phyloP scores from a whole-genome alignment of 2,329 filamentous ascomycete species.

The Fonsecaea erecta region DNA sequence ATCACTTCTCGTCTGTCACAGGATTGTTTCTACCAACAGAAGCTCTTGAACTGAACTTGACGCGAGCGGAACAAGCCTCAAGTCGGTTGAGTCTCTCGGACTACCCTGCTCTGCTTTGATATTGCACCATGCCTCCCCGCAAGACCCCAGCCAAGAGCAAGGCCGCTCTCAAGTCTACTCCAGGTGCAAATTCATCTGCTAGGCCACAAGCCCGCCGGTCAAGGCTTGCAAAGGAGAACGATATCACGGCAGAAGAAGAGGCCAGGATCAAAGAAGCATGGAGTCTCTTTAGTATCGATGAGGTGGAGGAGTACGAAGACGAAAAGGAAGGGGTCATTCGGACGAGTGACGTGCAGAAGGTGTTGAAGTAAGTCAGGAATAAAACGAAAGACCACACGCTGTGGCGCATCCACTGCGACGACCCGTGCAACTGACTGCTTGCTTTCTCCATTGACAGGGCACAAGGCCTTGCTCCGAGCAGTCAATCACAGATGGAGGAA shows the following conservation, averaged over 20 bases:
- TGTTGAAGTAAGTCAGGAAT: slow-evolving; percentile 65
- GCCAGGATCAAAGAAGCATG: slow-evolving; percentile 91
- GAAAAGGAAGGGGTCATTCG: slow-evolving; percentile 74
- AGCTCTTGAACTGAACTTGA: background rate
- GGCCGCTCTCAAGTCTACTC: slow-evolving; percentile 1
- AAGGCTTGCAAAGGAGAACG: slow-evolving; percentile 90
- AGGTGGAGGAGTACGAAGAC: slow-evolving; percentile 65
- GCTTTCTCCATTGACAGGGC: slow-evolving; percentile 59
- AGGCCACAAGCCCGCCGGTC: slow-evolving; percentile 65
- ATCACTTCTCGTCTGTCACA: background rate
- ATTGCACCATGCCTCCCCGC: slow-evolving; percentile 22
- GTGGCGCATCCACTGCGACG: background rate
- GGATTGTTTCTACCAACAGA: background rate
- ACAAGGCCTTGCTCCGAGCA: slow-evolving; percentile 73
- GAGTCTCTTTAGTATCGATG: slow-evolving; percentile 67
- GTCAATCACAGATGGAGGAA: slow-evolving; percentile 68
- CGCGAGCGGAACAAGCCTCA: background rate
- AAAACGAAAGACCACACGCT: slow-evolving; percentile 2
- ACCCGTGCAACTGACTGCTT: slow-evolving; percentile 10
- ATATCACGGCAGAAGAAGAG: slow-evolving; percentile 82
- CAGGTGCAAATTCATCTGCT: slow-evolving; percentile 29
- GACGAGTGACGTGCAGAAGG: slow-evolving; percentile 70
- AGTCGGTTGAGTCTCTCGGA: background rate
- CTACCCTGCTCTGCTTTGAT: background rate
- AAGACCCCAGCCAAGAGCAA: slow-evolving; percentile 40